These are phyloP conservation scores for Paramecium tetraurelia DNA, from an alignment of 73 alveolate genomes.

Conservation along the genomic window DNA sequence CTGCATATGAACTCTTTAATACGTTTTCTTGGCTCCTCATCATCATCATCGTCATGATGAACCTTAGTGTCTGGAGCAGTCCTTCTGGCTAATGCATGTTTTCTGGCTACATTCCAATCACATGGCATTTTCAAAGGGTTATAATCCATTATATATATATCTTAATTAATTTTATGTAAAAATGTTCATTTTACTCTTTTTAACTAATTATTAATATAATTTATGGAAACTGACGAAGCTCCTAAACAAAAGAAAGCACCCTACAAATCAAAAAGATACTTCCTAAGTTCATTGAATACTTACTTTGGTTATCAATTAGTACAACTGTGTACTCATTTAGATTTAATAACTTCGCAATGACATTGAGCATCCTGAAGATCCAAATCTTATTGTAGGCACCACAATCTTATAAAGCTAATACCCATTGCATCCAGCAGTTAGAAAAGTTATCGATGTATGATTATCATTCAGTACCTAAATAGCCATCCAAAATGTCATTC, in stretches of 20 bases:
- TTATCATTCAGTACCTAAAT: background rate
- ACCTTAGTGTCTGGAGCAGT: slow-evolving; percentile 32
- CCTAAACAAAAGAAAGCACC: slow-evolving; percentile 49
- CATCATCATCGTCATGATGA: background rate
- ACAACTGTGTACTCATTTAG: background rate
- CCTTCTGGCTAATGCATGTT: background rate
- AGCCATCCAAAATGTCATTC: slow-evolving; percentile 47
- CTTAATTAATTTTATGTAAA: background rate
- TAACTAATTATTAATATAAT: background rate
- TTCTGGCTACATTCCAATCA: slow-evolving; percentile 28
- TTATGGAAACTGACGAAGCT: slow-evolving; percentile 23
- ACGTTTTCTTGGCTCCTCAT: background rate
- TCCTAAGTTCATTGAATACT: slow-evolving; percentile 56
- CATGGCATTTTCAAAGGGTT: slow-evolving; percentile 12
- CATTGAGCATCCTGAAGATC: slow-evolving; percentile 53
- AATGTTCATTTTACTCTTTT: background rate
- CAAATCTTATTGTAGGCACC: slow-evolving; percentile 60
- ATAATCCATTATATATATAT: slow-evolving; percentile 3
- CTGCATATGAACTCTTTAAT: background rate
- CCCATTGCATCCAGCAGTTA: slow-evolving; percentile 43
- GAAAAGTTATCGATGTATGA: slow-evolving; percentile 55
- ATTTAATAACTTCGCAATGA: slow-evolving; percentile 47
- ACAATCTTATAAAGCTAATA: background rate
- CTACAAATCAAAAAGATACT: slow-evolving; percentile 53
- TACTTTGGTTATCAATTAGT: slow-evolving; percentile 55